Conservation (phyloP, 2,329 filamentous ascomycete species). For the Diaporthe longicolla region DNA sequence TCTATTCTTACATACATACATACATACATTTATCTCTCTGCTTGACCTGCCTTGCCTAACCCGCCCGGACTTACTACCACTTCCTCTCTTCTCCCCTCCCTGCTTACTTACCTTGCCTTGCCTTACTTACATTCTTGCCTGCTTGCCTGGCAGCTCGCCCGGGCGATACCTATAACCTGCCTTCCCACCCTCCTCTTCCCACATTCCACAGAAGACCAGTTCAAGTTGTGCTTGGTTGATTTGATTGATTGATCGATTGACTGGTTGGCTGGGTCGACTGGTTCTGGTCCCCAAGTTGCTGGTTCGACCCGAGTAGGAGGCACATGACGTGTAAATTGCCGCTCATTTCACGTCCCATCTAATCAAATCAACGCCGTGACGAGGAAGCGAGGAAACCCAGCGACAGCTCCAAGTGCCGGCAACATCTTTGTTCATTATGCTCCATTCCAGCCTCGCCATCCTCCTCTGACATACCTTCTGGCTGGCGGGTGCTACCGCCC, state of each 20-base stretch:
- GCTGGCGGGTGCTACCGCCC: slow-evolving; percentile 41
- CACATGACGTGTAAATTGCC: slow-evolving; percentile 34
- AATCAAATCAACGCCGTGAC: slow-evolving; percentile 33
- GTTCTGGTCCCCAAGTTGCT: background rate
- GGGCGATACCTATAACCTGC: background rate
- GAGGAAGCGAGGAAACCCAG: slow-evolving; percentile 16
- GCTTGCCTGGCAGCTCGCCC: background rate
- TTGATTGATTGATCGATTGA: slow-evolving; percentile 2
- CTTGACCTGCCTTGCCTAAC: background rate
- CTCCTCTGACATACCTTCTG: slow-evolving; percentile 40
- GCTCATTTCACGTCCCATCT: slow-evolving; percentile 35
- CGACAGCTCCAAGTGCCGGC: slow-evolving; percentile 37
- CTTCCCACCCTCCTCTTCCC: too few species aligned
- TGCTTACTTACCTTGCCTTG: too few species aligned
- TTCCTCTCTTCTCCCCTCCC: background rate
- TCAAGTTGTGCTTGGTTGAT: background rate
- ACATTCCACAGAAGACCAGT: background rate
- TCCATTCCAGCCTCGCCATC: slow-evolving; percentile 32
- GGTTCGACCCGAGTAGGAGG: slow-evolving; percentile 27
- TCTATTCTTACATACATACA: slow-evolving; percentile 7
- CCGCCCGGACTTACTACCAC: background rate
- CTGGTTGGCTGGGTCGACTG: background rate
- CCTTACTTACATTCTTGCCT: background rate
- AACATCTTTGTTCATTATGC: slow-evolving; percentile 36
- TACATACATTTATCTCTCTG: background rate